Conservation (phyloP, 2,329 filamentous ascomycete species). For the Pochonia chlamydosporia region DNA sequence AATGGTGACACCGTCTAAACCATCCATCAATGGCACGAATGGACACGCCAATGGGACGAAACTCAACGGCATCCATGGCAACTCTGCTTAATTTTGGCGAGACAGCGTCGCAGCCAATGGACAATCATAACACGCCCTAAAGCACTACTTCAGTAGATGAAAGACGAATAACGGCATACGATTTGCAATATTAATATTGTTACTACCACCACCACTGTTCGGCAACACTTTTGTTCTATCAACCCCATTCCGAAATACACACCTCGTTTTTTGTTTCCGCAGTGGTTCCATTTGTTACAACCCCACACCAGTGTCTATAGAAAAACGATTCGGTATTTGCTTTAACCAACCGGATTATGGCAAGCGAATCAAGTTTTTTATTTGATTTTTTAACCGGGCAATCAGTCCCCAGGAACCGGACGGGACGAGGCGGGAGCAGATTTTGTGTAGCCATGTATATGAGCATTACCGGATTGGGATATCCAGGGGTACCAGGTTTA, state of each 20-base stretch:
- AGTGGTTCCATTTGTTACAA: neutral
- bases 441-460: neutral
- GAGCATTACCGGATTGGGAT: conserved; percentile 3
- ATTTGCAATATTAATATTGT: neutral
- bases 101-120: neutral
- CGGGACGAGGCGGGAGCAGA: neutral
- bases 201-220: conserved; percentile 11
- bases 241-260: neutral
- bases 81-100: neutral
- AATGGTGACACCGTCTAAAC: conserved; percentile 17
- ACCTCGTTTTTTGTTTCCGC: neutral
- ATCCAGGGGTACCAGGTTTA: conserved; percentile 1
- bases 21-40: conserved; percentile 26
- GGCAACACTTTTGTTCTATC: neutral
- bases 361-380: neutral
- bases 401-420: neutral
- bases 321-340: neutral
- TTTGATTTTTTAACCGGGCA: neutral
- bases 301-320: neutral
- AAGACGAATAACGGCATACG: neutral
- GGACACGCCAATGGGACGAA: conserved; percentile 18
- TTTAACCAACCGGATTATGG: neutral
- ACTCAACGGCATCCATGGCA: conserved; percentile 24
- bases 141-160: neutral
- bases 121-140: neutral